phyloP scores from a whole-genome alignment of 2,329 filamentous ascomycete genomes.

The Magnaporthiopsis incrustans region DNA sequence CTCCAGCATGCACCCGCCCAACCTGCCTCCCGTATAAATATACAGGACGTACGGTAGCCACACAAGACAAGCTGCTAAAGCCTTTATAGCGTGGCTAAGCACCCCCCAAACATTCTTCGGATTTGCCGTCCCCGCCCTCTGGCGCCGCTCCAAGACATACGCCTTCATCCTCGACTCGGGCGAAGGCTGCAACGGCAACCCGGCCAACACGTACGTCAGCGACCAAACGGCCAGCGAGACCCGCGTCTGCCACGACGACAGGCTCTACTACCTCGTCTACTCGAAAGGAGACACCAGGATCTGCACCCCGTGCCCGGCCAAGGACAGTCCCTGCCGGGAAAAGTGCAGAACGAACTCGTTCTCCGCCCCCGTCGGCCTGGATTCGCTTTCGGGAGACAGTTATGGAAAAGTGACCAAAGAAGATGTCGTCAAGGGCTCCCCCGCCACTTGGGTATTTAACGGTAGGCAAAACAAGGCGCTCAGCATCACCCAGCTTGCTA shows the following conservation, averaged over 20 bases:
- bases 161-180: slow-evolving; percentile 28
- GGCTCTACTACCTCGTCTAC: slow-evolving; percentile 23
- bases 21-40: too few relatives aligned
- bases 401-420: slow-evolving; percentile 19
- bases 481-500: neutral
- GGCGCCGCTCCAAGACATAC: slow-evolving; percentile 18
- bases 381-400: slow-evolving; percentile 17
- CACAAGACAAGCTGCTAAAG: too few relatives aligned
- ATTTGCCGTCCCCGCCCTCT: slow-evolving; percentile 23
- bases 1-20: too few relatives aligned
- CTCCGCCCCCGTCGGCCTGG: slow-evolving; percentile 19
- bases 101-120: slow-evolving; percentile 16
- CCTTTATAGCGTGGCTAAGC: too few relatives aligned
- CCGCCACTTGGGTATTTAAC: slow-evolving; percentile 22
- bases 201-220: slow-evolving; percentile 17
- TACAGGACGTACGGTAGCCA: too few relatives aligned
- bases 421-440: slow-evolving; percentile 20
- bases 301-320: neutral
- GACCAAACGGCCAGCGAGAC: slow-evolving; percentile 17
- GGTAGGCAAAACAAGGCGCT: slow-evolving; percentile 19
- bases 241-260: slow-evolving; percentile 19
- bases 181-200: slow-evolving; percentile 17
- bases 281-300: slow-evolving; percentile 15
- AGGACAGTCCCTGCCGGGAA: too few relatives aligned
- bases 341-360: slow-evolving; percentile 15